Percentiles rank a stretch among this genome's conserved stretches.
phyloP scores from a whole-genome alignment of 1,284 basidiomycete genomes.

The Cryptococcus wingfieldii region DNA sequence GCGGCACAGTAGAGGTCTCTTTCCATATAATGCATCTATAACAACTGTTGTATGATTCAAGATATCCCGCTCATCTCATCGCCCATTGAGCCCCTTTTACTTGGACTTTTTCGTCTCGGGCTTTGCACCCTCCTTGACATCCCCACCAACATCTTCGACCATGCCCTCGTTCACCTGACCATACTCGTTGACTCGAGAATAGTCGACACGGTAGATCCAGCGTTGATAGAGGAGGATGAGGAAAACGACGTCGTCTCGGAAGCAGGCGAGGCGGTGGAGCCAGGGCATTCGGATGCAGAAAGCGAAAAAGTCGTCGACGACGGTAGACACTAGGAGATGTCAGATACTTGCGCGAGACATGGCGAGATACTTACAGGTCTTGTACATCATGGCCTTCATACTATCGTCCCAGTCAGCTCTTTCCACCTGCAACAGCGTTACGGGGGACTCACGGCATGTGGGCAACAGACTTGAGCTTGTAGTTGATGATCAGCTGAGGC shows the following conservation, averaged over 20 bases:
- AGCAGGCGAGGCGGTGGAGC: constrained; percentile 61
- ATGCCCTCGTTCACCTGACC: constrained; percentile 63
- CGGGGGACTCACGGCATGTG: constrained; percentile 37
- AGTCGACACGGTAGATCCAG: constrained; percentile 94
- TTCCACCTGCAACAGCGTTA: not conserved
- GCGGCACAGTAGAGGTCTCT: constrained; percentile 1
- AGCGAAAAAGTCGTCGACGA: constrained; percentile 80
- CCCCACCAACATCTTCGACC: constrained; percentile 36
- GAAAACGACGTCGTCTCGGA: constrained; percentile 85
- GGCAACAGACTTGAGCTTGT: constrained; percentile 74
- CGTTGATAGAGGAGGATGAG: constrained; percentile 51
- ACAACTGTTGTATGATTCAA: not conserved
- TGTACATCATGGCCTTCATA: constrained; percentile 96
- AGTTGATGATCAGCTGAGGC: constrained; percentile 85
- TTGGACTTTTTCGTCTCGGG: constrained; percentile 41
- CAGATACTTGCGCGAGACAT: constrained; percentile 1
- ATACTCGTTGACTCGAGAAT: constrained; percentile 90
- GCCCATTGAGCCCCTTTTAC: constrained; percentile 16
- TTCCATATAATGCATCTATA: constrained; percentile 2
- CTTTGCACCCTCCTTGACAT: constrained; percentile 16
- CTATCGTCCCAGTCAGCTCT: constrained; percentile 15
- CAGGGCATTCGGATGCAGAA: constrained; percentile 96
- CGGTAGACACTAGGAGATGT: constrained; percentile 39
- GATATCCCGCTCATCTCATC: not conserved
- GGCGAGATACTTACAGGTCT: constrained; percentile 57